Evolutionary conservation across 1,284 basidiomycete species (phyloP).

Genomic region (Pseudozyma tsukubaensis): DNA sequence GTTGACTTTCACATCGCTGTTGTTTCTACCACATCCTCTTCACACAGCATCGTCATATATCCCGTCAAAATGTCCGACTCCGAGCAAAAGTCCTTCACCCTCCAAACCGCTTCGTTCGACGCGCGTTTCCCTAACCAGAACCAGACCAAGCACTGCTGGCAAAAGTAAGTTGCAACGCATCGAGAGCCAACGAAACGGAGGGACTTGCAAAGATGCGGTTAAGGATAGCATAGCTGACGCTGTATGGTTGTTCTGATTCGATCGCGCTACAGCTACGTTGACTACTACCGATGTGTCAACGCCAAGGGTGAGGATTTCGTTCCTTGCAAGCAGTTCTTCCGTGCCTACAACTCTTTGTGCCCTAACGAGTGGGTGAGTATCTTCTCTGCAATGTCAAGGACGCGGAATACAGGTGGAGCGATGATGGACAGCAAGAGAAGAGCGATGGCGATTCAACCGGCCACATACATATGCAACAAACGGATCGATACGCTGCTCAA

Average conservation of each 20-base stretch:
- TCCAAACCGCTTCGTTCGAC: conserved; percentile 67
- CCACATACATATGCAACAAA: too few species aligned
- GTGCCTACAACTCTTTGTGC: conserved; percentile 95
- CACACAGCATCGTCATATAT: conserved; percentile 6
- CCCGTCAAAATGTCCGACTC: conserved; percentile 45
- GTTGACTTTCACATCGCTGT: neutral
- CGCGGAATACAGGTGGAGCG: too few species aligned
- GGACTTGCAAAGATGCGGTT: neutral
- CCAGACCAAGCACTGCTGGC: conserved; percentile 69
- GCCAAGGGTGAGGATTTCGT: conserved; percentile 98
- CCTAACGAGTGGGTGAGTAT: conserved; percentile 74
- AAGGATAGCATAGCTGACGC: conserved; percentile 2
- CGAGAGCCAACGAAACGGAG: neutral
- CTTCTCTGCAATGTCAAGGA: neutral
- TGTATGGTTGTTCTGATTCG: neutral
- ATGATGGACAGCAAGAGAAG: neutral
- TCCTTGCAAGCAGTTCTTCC: conserved; percentile 99
- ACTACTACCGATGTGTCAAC: conserved; percentile 96
- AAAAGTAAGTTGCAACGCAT: conserved; percentile 55
- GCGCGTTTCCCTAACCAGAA: conserved; percentile 69
- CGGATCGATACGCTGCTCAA: too few species aligned
- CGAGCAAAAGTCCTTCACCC: conserved; percentile 58
- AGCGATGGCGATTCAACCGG: neutral
- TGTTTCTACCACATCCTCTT: neutral
- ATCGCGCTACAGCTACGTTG: conserved; percentile 60